Percentiles rank a stretch among this genome's conserved stretches.
Conservation (phyloP, 2,329 filamentous ascomycete genomes). For the Trichoderma gracile region DNA sequence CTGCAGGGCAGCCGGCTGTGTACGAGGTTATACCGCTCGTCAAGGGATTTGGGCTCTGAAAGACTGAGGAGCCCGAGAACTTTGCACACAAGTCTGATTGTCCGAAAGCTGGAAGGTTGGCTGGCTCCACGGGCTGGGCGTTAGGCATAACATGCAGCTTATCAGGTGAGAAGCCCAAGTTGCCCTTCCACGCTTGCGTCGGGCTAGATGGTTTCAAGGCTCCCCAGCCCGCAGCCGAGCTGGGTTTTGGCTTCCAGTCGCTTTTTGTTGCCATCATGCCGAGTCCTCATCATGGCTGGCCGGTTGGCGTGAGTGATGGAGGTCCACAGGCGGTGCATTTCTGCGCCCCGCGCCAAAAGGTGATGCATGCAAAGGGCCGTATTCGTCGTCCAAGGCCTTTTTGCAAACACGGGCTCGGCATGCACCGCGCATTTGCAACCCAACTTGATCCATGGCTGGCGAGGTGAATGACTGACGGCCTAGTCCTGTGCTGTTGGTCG, state of each 20-base stretch:
- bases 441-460: conserved; percentile 7
- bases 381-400: conserved; percentile 14
- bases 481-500: neutral
- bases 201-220: conserved; percentile 16
- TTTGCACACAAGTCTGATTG: too few species aligned
- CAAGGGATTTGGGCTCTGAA: neutral
- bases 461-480: neutral
- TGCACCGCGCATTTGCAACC: conserved; percentile 22
- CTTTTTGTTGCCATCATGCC: neutral
- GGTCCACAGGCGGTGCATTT: conserved; percentile 15
- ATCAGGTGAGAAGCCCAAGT: conserved; percentile 23
- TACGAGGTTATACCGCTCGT: neutral
- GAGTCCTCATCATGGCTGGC: conserved; percentile 5
- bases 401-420: conserved; percentile 13
- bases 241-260: neutral
- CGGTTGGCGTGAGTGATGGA: conserved; percentile 1
- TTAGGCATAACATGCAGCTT: conserved; percentile 20
- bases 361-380: conserved; percentile 19
- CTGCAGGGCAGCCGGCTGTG: conserved; percentile 2
- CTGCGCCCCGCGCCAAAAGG: conserved; percentile 18
- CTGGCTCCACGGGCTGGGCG: conserved; percentile 14
- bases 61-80: neutral
- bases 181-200: conserved; percentile 10
- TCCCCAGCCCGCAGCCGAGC: neutral
- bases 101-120: neutral